These are phyloP conservation scores for Botrytis hyacinthi DNA, from an alignment of 2,329 filamentous ascomycete genomes.

Conservation along the genomic window DNA sequence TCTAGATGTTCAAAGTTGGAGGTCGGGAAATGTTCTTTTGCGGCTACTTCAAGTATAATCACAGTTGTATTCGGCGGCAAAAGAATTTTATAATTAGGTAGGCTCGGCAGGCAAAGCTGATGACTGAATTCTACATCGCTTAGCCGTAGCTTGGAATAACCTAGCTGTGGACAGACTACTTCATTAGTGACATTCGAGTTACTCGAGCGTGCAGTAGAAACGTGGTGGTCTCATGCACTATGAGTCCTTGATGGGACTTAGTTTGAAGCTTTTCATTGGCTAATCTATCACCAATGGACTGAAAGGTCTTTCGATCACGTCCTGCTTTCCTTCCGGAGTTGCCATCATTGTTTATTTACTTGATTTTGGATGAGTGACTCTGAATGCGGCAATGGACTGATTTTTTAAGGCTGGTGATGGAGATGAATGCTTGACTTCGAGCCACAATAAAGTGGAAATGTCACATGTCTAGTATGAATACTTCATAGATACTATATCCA, in stretches of 20 bases:
- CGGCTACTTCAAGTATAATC: background rate
- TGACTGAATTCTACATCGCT: constrained; percentile 5
- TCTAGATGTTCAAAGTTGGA: background rate
- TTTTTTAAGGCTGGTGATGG: constrained; percentile 13
- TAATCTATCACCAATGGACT: constrained; percentile 5
- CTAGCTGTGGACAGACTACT: constrained; percentile 1
- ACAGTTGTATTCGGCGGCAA: constrained; percentile 15
- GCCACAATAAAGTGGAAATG: constrained; percentile 15
- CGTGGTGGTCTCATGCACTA: constrained; percentile 22
- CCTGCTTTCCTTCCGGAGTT: constrained; percentile 11
- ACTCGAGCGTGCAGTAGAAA: constrained; percentile 20
- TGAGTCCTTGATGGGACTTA: constrained; percentile 15
- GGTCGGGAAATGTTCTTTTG: constrained; percentile 2
- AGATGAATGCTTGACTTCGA: constrained; percentile 9
- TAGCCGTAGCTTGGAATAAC: constrained; percentile 2
- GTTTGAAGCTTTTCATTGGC: constrained; percentile 7
- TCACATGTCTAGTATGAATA: background rate
- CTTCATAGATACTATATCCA: background rate
- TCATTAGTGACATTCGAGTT: constrained; percentile 15
- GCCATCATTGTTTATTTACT: constrained; percentile 16
- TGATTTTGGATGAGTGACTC: constrained; percentile 12
- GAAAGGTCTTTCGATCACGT: constrained; percentile 22
- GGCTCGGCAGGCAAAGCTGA: background rate
- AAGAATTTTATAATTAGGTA: background rate
- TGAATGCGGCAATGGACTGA: constrained; percentile 15